A percentile compares a stretch with the other conserved stretches of the same genome.
These are phyloP conservation scores for Eutypa lata DNA, from an alignment of 2,329 filamentous ascomycete species.

Conservation along the genomic window DNA sequence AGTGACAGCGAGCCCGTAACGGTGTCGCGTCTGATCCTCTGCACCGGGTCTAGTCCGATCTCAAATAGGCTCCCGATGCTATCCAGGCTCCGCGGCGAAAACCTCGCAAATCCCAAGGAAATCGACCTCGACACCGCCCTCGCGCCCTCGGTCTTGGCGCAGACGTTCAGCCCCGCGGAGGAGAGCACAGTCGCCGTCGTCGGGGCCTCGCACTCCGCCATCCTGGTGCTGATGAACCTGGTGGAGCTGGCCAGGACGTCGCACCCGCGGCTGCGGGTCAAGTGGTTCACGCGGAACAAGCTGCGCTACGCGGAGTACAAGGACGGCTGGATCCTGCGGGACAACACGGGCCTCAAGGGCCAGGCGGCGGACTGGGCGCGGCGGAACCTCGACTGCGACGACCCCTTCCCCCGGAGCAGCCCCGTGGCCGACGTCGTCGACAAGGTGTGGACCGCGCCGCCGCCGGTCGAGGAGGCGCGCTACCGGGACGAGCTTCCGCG, in stretches of 20 bases:
- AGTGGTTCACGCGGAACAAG: conserved; percentile 60
- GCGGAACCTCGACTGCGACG: conserved; percentile 52
- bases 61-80: conserved; percentile 39
- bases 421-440: conserved; percentile 43
- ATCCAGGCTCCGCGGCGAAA: conserved; percentile 3
- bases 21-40: conserved; percentile 48
- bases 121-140: conserved; percentile 55
- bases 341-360: conserved; percentile 65
- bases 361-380: conserved; percentile 57
- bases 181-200: conserved; percentile 51
- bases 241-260: conserved; percentile 48
- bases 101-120: conserved; percentile 21
- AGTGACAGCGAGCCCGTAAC: conserved; percentile 32
- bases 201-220: conserved; percentile 61
- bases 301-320: conserved; percentile 60
- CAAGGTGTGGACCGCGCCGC: conserved; percentile 41
- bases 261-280: conserved; percentile 52
- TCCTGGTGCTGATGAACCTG: conserved; percentile 60
- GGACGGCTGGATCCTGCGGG: conserved; percentile 61
- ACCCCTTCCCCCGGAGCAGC: conserved; percentile 35
- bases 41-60: conserved; percentile 54
- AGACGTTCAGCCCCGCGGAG: conserved; percentile 33
- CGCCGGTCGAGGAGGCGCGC: conserved; percentile 37
- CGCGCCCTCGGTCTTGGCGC: conserved; percentile 46
- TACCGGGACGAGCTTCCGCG: conserved; percentile 44